A percentile compares a stretch with the other conserved stretches of the same genome.
These are phyloP conservation scores for Megacollybia marginata DNA, from an alignment of 768 basidiomycete species.

Conservation along the genomic window DNA sequence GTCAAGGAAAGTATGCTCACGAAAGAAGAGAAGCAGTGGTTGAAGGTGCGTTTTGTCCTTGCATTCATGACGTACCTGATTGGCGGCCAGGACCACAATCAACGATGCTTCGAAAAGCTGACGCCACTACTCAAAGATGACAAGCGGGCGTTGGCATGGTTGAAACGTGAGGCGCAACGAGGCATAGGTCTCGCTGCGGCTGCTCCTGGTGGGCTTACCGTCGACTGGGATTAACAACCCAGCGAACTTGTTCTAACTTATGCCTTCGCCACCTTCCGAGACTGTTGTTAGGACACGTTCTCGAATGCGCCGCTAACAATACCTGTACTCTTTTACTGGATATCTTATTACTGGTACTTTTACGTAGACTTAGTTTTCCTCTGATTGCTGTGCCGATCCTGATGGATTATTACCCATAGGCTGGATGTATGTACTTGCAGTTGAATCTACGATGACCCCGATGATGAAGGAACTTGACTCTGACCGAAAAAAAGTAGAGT, in stretches of 20 bases:
- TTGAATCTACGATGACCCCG: too few species aligned
- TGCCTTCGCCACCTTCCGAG: too few species aligned
- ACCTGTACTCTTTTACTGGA: too few species aligned
- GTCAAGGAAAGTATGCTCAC: slow-evolving; percentile 79
- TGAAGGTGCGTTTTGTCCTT: slow-evolving; percentile 47
- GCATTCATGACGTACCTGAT: slow-evolving; percentile 5
- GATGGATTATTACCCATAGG: too few species aligned
- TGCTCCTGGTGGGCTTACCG: slow-evolving; percentile 61
- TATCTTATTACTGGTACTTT: too few species aligned
- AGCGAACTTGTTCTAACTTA: background rate
- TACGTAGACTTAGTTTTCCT: too few species aligned
- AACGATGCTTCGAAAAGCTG: slow-evolving; percentile 57
- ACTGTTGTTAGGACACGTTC: too few species aligned
- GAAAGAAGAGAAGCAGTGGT: slow-evolving; percentile 81
- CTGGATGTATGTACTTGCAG: too few species aligned
- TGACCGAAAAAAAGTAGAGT: too few species aligned
- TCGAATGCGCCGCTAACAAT: too few species aligned
- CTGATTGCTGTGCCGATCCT: too few species aligned
- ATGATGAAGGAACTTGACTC: too few species aligned
- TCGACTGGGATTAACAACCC: slow-evolving; percentile 65
- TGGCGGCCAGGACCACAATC: slow-evolving; percentile 67
- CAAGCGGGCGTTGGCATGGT: slow-evolving; percentile 75
- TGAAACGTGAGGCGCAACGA: slow-evolving; percentile 68
- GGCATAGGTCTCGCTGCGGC: slow-evolving; percentile 63
- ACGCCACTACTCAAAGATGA: slow-evolving; percentile 66